Evolutionary conservation across 2,329 filamentous ascomycete genomes (phyloP), one percentile per base, ranked within the genome.

Genomic region (Exophiala oligosperma): DNA sequence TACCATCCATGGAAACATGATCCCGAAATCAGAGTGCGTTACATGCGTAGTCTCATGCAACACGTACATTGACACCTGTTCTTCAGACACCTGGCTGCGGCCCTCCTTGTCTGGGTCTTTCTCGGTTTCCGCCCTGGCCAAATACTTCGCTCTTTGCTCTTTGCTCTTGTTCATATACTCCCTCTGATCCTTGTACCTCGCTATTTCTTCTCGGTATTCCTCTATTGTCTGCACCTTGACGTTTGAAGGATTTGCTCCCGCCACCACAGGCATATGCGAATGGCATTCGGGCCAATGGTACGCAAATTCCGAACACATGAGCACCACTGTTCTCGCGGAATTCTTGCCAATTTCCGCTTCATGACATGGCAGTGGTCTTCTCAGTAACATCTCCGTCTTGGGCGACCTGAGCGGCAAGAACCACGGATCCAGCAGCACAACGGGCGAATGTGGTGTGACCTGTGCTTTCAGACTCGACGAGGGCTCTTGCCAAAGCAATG

Each of bases 351-450:
- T 48, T 28, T 29, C 26, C 12, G 46, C 26, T 14, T 69, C 60
- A 68, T 91, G 91, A 14, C 79, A 81, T 0, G 91, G 91, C 26
- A 95, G 75, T 0, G 90, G 88, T 12, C 87, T 81, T 14, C 85
- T 77, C 73, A 84, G 86, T 1, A 95, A 81, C 61, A 84, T 82
- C 7, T 78, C 74, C 2, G 86, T 87, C 37, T 80, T 75, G 5
- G 83, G 81, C 1, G 84, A 84, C 43, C 87, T 77, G 32, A 93
- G 77, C 0, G 90, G 89, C 62, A 92, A 80, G 61, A 85, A 87
- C 90, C 90, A 94, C 75, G 91, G 85, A 67, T 96, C 91, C 4
- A 95, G 81, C 1, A 95, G 78, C 57, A 91, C 80, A 1, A 85
- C 76, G 0, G 88, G 81, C 7, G 83, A 88, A 44, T 78, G 76